phyloP scores from a whole-genome alignment of 345 rosid species.

The Mercurialis annua region DNA sequence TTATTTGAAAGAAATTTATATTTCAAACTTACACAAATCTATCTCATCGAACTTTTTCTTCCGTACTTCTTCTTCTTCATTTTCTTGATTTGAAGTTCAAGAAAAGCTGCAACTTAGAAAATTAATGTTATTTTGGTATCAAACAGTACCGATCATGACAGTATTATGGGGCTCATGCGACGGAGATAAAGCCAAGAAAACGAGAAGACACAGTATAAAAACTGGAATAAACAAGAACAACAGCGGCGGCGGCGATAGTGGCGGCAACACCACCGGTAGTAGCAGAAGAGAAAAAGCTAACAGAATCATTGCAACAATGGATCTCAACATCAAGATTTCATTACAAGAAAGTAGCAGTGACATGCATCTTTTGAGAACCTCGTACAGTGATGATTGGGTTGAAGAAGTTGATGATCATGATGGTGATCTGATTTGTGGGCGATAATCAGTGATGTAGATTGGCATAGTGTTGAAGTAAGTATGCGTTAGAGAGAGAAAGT shows the following conservation, averaged over 20 bases:
- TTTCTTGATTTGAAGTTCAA: not conserved
- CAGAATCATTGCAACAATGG: slow-evolving; percentile 10
- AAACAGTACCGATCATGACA: not conserved
- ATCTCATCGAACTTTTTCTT: not conserved
- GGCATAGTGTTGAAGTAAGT: not conserved
- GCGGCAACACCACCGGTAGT: slow-evolving; percentile 23
- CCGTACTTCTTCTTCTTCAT: not conserved
- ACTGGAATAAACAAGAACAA: slow-evolving; percentile 23
- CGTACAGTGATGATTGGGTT: no score
- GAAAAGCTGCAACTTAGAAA: not conserved
- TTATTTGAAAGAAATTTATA: no score
- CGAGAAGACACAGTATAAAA: slow-evolving; percentile 18
- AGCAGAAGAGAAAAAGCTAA: slow-evolving; percentile 8
- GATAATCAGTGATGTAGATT: not conserved
- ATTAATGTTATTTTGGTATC: not conserved
- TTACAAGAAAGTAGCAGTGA: not conserved
- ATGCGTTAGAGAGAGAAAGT: not conserved
- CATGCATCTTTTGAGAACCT: not conserved
- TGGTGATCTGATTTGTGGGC: not conserved
- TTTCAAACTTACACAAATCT: no score
- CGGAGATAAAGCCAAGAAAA: slow-evolving; percentile 23
- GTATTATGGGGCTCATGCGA: slow-evolving; percentile 1
- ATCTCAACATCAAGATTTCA: slow-evolving; percentile 5
- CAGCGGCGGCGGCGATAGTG: slow-evolving; percentile 23
- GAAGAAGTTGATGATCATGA: no score